Conservation (phyloP, 2,329 filamentous ascomycete genomes). For the Chrysosporium keratinophilum region DNA sequence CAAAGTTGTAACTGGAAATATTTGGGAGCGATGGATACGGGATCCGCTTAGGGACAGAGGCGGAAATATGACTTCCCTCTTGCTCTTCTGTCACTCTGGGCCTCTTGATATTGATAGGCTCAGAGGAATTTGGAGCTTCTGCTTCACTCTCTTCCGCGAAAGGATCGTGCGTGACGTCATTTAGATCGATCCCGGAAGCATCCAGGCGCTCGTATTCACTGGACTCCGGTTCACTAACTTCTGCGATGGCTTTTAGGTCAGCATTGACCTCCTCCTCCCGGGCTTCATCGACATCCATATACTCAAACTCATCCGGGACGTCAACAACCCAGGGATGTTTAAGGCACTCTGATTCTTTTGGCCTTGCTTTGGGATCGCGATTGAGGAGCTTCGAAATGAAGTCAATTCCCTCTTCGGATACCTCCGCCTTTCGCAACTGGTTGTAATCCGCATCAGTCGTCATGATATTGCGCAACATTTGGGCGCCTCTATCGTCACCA, state of each 20-base stretch:
- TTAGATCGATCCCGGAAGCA: conserved; percentile 55
- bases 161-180: conserved; percentile 34
- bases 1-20: conserved; percentile 28
- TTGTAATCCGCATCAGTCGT: conserved; percentile 56
- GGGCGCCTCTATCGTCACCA: conserved; percentile 62
- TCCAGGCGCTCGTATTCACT: conserved; percentile 30
- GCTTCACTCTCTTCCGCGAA: conserved; percentile 28
- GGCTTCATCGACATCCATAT: conserved; percentile 32
- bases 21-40: conserved; percentile 36
- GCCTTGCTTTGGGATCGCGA: conserved; percentile 65
- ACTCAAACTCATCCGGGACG: conserved; percentile 48
- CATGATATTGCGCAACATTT: conserved; percentile 76
- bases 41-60: conserved; percentile 23
- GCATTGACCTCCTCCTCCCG: conserved; percentile 55
- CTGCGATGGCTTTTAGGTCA: conserved; percentile 27
- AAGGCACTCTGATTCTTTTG: conserved; percentile 60
- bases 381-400: conserved; percentile 72
- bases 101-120: conserved; percentile 14
- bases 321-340: conserved; percentile 62
- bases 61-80: conserved; percentile 3
- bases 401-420: conserved; percentile 54
- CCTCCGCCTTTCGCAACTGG: conserved; percentile 48
- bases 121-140: conserved; percentile 20
- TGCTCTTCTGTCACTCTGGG: conserved; percentile 14
- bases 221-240: conserved; percentile 30